Conservation (phyloP, 2,329 filamentous ascomycete genomes). For the Aspergillus persii region DNA sequence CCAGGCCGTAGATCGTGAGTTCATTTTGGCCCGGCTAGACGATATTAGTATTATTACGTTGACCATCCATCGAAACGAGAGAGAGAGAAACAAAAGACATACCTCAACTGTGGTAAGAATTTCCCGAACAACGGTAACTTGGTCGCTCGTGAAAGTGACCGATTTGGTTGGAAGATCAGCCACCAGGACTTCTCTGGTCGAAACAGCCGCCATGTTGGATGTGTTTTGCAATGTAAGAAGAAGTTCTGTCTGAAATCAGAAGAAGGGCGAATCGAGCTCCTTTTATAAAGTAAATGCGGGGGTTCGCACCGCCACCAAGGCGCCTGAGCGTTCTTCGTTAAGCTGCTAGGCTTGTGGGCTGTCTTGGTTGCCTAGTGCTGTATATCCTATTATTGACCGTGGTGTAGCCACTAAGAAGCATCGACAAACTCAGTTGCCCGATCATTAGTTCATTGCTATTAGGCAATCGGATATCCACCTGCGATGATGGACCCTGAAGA, state of each 20-base stretch:
- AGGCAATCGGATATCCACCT: not conserved
- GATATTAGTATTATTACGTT: not conserved
- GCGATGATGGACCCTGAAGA: not conserved
- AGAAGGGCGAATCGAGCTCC: constrained; percentile 1
- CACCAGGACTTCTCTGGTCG: constrained; percentile 44
- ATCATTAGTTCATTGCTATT: not conserved
- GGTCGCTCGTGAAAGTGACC: constrained; percentile 62
- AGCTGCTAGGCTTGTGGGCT: not conserved
- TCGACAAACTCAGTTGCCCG: not conserved
- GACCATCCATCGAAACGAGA: not conserved
- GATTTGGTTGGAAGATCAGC: constrained; percentile 58
- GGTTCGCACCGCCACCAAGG: not conserved
- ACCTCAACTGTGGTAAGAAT: constrained; percentile 55
- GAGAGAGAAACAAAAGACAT: constrained; percentile 23
- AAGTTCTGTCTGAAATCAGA: not conserved
- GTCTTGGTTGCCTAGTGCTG: not conserved
- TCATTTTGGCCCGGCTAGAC: constrained; percentile 55
- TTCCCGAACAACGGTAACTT: constrained; percentile 61
- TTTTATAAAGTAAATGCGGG: not conserved
- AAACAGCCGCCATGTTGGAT: constrained; percentile 17
- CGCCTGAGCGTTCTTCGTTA: not conserved
- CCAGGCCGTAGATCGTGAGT: constrained; percentile 55
- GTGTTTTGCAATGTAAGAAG: not conserved
- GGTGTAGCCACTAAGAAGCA: not conserved
- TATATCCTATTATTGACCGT: not conserved